These are phyloP conservation scores for Amanita fuliginea DNA, from an alignment of 768 basidiomycete genomes.

Conservation along the genomic window DNA sequence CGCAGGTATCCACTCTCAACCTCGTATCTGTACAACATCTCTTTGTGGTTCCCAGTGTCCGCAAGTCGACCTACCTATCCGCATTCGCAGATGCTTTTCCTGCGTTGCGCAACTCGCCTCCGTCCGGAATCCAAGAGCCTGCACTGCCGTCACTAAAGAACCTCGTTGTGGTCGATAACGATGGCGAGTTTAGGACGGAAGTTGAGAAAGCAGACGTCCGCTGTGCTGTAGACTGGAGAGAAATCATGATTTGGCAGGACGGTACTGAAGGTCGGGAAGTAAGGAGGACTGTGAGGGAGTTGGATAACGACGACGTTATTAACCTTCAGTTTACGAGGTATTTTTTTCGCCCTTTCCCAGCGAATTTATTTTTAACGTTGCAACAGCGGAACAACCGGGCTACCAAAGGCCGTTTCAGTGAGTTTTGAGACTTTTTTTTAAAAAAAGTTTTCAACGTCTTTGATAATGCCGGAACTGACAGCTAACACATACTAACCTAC, in stretches of 20 bases:
- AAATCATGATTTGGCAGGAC: constrained; percentile 60
- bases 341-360: constrained; percentile 1
- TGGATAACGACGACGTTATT: constrained; percentile 59
- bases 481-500: constrained; percentile 70
- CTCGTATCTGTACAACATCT: constrained; percentile 60
- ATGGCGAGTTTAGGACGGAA: constrained; percentile 23
- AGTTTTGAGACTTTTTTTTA: constrained; percentile 9
- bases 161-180: constrained; percentile 59
- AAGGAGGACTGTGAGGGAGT: constrained; percentile 24
- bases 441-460: background rate
- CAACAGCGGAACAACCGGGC: constrained; percentile 66
- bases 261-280: constrained; percentile 34
- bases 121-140: constrained; percentile 47
- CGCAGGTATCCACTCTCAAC: constrained; percentile 48
- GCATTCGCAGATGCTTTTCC: constrained; percentile 50
- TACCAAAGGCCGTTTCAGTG: constrained; percentile 78
- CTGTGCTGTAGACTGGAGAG: constrained; percentile 59
- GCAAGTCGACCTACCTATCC: constrained; percentile 51
- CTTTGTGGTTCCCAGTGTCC: constrained; percentile 60
- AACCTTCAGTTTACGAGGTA: constrained; percentile 85
- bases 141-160: constrained; percentile 51
- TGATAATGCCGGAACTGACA: constrained; percentile 14
- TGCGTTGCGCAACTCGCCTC: constrained; percentile 33
- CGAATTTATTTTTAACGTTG: background rate
- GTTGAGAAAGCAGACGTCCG: constrained; percentile 31